Evolutionary conservation across 2,329 filamentous ascomycete genomes (phyloP).

Genomic region (Didymellaceae sp.): DNA sequence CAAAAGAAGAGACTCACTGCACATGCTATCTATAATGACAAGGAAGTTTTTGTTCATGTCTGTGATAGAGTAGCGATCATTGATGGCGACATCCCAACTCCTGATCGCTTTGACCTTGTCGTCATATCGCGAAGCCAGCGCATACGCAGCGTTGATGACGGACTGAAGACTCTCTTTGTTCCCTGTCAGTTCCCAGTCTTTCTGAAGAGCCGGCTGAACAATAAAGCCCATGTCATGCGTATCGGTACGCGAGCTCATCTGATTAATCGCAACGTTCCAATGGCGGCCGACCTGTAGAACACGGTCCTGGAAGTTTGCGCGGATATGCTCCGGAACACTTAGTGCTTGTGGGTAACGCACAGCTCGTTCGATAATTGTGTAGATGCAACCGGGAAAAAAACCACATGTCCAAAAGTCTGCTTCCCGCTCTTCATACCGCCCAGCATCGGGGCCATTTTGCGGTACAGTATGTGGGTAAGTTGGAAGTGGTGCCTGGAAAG

Average conservation of each 20-base stretch:
- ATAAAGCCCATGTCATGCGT: constrained; percentile 65
- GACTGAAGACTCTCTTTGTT: constrained; percentile 49
- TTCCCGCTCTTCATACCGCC: constrained; percentile 44
- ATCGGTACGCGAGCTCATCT: constrained; percentile 52
- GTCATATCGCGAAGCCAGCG: constrained; percentile 54
- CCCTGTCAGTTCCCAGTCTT: constrained; percentile 57
- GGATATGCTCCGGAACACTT: constrained; percentile 24
- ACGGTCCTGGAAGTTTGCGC: constrained; percentile 30
- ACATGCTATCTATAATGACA: constrained; percentile 55
- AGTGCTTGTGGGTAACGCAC: constrained; percentile 39
- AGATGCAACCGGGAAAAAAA: constrained; percentile 47
- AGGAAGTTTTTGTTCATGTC: constrained; percentile 48
- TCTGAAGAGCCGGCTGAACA: constrained; percentile 55
- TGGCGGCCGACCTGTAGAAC: constrained; percentile 38
- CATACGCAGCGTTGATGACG: constrained; percentile 54
- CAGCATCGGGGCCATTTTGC: constrained; percentile 31
- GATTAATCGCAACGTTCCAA: constrained; percentile 41
- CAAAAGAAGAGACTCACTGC: constrained; percentile 32
- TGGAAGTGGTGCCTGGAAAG: constrained; percentile 31
- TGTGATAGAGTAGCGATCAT: constrained; percentile 46
- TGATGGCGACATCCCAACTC: constrained; percentile 56
- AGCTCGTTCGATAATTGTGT: constrained; percentile 40
- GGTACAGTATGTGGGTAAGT: constrained; percentile 45
- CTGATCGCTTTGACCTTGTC: constrained; percentile 53
- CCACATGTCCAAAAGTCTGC: constrained; percentile 48